phyloP scores from a whole-genome alignment of 345 rosid species.

The Hirschfeldia incana region DNA sequence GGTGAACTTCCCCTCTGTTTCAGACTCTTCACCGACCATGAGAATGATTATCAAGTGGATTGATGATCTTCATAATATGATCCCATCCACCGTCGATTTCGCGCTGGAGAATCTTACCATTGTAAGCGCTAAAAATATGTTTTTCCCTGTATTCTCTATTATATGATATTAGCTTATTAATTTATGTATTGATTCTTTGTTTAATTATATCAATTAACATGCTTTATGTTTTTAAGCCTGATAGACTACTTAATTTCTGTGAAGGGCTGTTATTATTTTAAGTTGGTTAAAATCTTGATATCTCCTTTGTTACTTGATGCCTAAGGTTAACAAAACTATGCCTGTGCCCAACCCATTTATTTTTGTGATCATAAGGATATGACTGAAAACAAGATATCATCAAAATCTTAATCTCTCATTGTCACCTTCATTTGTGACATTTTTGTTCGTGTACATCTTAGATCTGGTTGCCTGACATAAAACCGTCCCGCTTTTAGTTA shows the following conservation, averaged over 20 bases:
- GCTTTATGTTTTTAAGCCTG: neutral
- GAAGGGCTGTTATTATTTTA: neutral
- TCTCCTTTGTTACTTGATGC: slow-evolving; percentile 14
- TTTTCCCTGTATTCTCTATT: neutral
- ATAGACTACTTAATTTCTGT: neutral
- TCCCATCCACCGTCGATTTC: slow-evolving; percentile 4
- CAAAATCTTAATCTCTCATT: neutral
- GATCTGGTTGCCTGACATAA: slow-evolving; percentile 3
- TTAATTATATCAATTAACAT: neutral
- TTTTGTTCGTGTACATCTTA: neutral
- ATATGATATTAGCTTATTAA: neutral
- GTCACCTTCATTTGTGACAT: neutral
- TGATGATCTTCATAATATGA: slow-evolving; percentile 20
- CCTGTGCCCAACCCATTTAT: neutral
- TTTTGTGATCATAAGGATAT: neutral
- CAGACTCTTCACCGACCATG: neutral
- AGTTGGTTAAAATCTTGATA: neutral
- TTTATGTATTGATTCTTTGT: neutral
- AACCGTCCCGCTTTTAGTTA: neutral
- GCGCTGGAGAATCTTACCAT: slow-evolving; percentile 40
- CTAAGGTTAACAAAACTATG: slow-evolving; percentile 2
- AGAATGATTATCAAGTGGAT: slow-evolving; percentile 24
- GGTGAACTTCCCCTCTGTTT: neutral
- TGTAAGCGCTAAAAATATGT: slow-evolving; percentile 15
- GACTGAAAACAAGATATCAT: neutral